Evolutionary conservation across 2,329 filamentous ascomycete genomes (phyloP), one percentile per base, ranked within the genome.

Genomic region (Calonectria pteridis): DNA sequence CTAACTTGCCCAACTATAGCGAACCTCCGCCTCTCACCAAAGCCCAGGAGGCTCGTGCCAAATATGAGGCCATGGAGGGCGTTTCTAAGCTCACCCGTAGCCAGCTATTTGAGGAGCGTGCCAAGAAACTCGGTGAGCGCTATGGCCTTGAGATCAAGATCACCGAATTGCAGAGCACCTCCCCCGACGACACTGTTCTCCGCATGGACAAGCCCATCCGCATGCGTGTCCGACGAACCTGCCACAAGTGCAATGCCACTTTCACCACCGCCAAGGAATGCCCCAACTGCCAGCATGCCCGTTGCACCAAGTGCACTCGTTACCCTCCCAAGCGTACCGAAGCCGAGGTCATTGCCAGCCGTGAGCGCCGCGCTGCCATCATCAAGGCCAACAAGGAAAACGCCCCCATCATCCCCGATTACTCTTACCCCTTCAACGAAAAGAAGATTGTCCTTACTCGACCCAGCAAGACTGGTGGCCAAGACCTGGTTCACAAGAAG

Each of bases 241-340:
- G 96, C 84, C 96, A 98, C 85, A 89, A 91, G 77, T 98, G 96
- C 86, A 90, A 92, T 72, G 91, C 93, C 18, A 90, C 90, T 29
- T 98, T 96, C 83, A 93, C 93, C 70, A 84, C 90, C 26, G 91
- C 93, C 79, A 95, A 93, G 85, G 88, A 93, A 73, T 98, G 96
- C 84, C 84, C 89, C 76, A 91, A 91, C 77, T 98, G 96, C 86
- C 89, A 94, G 78, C 96, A 98, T 85, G 87, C 88, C 59, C 91
- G 94, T 77, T 98, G 96, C 90, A 93, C 91, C 81, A 92, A 94
- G 81, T 98, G 96, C 83, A 91, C 92, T 33, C 92, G 94, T 69
- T 91, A 93, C 79, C 95, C 95, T 40, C 87, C 90, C 67, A 92
- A 92, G 85, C 91, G 90, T 77, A 89, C 86, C 79, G 89, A 91